phyloP scores from a whole-genome alignment of 768 basidiomycete genomes.

The Leccinum uliginosum region DNA sequence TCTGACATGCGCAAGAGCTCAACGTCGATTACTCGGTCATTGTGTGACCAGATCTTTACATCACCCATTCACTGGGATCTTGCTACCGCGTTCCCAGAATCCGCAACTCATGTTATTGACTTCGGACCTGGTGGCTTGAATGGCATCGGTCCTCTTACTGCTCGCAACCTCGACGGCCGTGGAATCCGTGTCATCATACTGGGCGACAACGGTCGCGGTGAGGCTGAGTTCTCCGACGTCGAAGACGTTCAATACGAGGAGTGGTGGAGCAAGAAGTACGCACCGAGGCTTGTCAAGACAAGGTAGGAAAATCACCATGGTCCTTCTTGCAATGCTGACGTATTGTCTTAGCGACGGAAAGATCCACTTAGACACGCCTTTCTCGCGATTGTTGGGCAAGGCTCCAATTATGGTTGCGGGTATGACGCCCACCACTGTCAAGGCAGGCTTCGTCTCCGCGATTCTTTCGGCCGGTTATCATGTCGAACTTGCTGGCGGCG shows the following conservation, averaged over 20 bases:
- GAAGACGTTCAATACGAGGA: constrained; percentile 67
- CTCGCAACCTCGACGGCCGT: constrained; percentile 87
- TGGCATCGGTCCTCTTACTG: constrained; percentile 89
- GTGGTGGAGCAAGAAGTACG: constrained; percentile 90
- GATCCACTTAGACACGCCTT: constrained; percentile 90
- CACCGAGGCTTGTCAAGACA: constrained; percentile 82
- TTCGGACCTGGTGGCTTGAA: constrained; percentile 94
- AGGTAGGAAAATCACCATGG: constrained; percentile 43
- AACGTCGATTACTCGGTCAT: constrained; percentile 77
- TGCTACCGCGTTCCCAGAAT: constrained; percentile 84
- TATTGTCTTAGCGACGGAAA: constrained; percentile 67
- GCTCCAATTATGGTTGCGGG: constrained; percentile 99
- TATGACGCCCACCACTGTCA: constrained; percentile 98
- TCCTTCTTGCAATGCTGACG: not conserved
- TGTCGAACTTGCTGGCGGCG: constrained; percentile 95
- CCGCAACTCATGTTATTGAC: constrained; percentile 92
- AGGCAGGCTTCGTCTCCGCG: constrained; percentile 91
- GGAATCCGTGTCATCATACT: constrained; percentile 87
- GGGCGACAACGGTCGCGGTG: constrained; percentile 87
- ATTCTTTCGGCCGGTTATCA: constrained; percentile 93
- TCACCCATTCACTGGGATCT: constrained; percentile 89
- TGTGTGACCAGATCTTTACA: constrained; percentile 93
- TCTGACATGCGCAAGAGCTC: constrained; percentile 70
- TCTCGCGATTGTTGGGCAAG: constrained; percentile 94
- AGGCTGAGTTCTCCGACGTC: constrained; percentile 78